These are phyloP conservation scores for Malania oleifera DNA, from an alignment of 164 flowering plant species.

Conservation along the genomic window DNA sequence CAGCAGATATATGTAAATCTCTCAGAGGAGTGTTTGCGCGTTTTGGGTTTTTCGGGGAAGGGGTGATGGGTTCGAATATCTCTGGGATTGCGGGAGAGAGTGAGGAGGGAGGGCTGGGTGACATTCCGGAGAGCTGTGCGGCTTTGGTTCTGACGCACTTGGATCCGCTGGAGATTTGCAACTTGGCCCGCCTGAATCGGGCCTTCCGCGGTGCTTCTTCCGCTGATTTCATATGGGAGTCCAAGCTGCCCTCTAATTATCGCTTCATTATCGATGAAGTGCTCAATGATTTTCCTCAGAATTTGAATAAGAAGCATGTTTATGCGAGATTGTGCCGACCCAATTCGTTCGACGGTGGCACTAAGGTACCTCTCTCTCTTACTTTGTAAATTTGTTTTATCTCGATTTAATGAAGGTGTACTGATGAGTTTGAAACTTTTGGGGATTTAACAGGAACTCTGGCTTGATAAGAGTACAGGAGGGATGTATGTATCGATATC, in stretches of 20 bases:
- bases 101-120: constrained; percentile 26
- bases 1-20: too few relatives aligned
- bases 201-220: constrained; percentile 44
- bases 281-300: constrained; percentile 7
- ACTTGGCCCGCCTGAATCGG: constrained; percentile 37
- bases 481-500: constrained; percentile 48
- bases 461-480: constrained; percentile 50
- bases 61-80: constrained; percentile 29
- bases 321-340: constrained; percentile 35
- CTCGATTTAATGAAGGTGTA: not conserved
- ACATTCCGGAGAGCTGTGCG: constrained; percentile 53
- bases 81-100: constrained; percentile 10
- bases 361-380: constrained; percentile 26
- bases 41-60: too few relatives aligned
- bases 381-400: not conserved
- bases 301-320: constrained; percentile 28
- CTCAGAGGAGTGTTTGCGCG: too few relatives aligned
- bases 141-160: constrained; percentile 36
- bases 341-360: constrained; percentile 31
- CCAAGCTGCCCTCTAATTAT: constrained; percentile 50
- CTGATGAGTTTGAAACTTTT: not conserved
- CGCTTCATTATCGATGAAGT: constrained; percentile 11
- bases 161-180: constrained; percentile 49
- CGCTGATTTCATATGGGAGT: constrained; percentile 52
- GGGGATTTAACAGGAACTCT: constrained; percentile 34